Evolutionary conservation across 164 flowering plant genomes (phyloP), one percentile per base, ranked within the genome.

Genomic region (Euptelea pleiosperma): DNA sequence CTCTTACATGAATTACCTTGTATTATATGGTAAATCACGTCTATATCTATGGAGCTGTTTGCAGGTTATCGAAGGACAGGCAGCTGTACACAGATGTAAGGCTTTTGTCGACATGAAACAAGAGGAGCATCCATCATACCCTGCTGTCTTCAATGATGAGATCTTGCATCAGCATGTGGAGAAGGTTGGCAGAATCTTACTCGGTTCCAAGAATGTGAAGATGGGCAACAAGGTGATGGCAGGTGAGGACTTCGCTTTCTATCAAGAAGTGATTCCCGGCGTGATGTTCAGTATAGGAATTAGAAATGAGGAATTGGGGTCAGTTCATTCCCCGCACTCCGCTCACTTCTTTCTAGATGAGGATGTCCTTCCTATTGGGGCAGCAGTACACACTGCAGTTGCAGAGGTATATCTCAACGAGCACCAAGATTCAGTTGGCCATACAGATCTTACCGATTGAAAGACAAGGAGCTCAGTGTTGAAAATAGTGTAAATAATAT

Each of bases 191-290:
- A 35, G 33, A 14, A 61, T 74, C 15, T 46, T 89, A 67, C 66
- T 92, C 5, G 98, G 95, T 45, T 61, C 84, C 1, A 65, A 79
- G 31, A 84, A 84, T 47, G 82, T 84, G 2, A 56, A 39, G 59
- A 31, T 26, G 8, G 82, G 56, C 8, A 35, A 61, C 8, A 81
- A 71, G 66, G 68, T 80, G 50, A 82, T 89, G 98, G 98, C 91
- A 15, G 87, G 89, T 10, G 98, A 92, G 58, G 98, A 92, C 62
- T 92, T 92, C 47, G 84, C 88, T 45, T 89, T 87, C 75, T 89
- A 87, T 52, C 88, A 80, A 47, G 67, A 87, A 68, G 15, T 60
- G 71, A 79, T 89, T 43, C 93, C 96, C 6, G 96, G 93, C 44
- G 73, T 69, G 3, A 73, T 92, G 75, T 64, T 85, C 24, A 40